These are phyloP conservation scores for Melanomma pulvis-pyrius DNA, from an alignment of 495 filamentous ascomycete genomes.

Conservation along the genomic window DNA sequence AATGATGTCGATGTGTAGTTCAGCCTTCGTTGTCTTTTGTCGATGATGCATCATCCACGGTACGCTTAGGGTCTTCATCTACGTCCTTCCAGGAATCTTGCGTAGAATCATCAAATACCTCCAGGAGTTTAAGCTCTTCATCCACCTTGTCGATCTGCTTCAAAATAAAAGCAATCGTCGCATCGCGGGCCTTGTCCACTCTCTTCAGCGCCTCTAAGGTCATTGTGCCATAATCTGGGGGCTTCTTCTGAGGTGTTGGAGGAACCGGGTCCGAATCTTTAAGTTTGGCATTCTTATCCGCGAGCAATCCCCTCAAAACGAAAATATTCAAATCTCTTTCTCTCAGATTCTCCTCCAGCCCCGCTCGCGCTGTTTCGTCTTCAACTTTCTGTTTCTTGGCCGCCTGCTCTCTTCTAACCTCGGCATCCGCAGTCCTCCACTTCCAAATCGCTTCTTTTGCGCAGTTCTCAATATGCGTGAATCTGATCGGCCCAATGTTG, in stretches of 20 bases:
- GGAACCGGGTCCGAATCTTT: constrained; percentile 13
- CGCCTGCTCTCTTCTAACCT: constrained; percentile 22
- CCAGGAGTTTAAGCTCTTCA: constrained; percentile 15
- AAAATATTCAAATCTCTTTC: constrained; percentile 48
- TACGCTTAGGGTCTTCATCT: constrained; percentile 23
- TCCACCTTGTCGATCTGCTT: constrained; percentile 51
- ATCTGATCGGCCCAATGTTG: constrained; percentile 51
- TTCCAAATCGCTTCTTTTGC: constrained; percentile 46
- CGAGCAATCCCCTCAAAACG: constrained; percentile 45
- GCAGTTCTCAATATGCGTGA: constrained; percentile 48
- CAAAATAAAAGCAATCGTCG: constrained; percentile 49
- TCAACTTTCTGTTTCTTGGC: constrained; percentile 42
- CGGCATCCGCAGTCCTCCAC: constrained; percentile 35
- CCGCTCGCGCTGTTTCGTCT: constrained; percentile 36
- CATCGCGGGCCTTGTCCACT: constrained; percentile 51
- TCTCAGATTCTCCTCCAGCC: constrained; percentile 39
- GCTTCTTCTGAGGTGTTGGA: constrained; percentile 35
- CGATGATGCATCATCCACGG: background rate
- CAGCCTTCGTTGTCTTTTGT: background rate
- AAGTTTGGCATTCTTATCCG: constrained; percentile 40
- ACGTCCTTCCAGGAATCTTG: constrained; percentile 13
- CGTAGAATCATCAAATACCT: constrained; percentile 14
- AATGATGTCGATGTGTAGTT: background rate
- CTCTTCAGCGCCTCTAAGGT: constrained; percentile 40
- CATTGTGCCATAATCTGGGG: constrained; percentile 44